Conservation (phyloP, 169 alveolate genomes). For the Sarcocystis neurona region DNA sequence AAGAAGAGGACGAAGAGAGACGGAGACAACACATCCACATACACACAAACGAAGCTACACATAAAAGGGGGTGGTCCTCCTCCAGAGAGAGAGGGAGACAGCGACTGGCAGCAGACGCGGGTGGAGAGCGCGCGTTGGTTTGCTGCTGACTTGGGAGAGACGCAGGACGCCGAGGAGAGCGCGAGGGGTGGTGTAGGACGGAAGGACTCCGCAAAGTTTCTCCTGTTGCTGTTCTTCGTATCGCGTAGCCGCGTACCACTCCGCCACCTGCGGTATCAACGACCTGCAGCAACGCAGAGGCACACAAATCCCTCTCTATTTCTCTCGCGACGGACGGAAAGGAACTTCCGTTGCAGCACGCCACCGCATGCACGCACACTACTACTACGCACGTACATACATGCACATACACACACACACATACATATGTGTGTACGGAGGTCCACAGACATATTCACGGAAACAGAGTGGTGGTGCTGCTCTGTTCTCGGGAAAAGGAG, state of each 20-base stretch:
- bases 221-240: conserved; percentile 55
- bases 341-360: neutral
- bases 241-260: conserved; percentile 51
- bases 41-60: neutral
- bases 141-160: conserved; percentile 34
- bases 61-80: neutral
- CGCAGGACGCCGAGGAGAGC: conserved; percentile 34
- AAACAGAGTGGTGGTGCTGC: neutral
- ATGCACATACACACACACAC: neutral
- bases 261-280: conserved; percentile 28
- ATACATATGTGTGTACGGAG: neutral
- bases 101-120: neutral
- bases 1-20: neutral
- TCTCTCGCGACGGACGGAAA: neutral
- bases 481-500: neutral
- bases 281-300: neutral
- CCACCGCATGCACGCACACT: neutral
- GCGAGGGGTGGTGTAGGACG: conserved; percentile 58
- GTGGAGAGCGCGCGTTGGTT: neutral
- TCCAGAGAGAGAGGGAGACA: neutral
- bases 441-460: neutral
- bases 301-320: neutral
- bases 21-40: neutral
- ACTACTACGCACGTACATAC: neutral
- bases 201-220: conserved; percentile 35